Percentiles rank a stretch among this genome's conserved stretches.
Conservation (phyloP, 129 eudicot species). For the Scalesia atractyloides region DNA sequence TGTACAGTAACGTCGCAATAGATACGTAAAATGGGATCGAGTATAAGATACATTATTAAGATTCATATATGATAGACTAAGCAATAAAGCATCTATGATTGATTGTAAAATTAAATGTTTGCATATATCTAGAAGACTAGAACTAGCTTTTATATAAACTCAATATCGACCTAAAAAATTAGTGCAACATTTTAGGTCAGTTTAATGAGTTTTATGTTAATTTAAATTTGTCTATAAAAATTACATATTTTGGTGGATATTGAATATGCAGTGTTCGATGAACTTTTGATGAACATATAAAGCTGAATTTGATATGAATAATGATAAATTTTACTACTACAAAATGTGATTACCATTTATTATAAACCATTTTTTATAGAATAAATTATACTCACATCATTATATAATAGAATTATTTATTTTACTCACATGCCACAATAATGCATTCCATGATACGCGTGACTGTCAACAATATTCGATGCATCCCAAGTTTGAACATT, state of each 20-base stretch:
- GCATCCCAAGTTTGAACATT: conserved; percentile 13
- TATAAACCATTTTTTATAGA: background rate
- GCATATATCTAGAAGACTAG: too few species aligned
- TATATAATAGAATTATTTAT: background rate
- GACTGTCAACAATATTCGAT: conserved; percentile 8
- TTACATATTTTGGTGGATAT: background rate
- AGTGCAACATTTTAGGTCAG: background rate
- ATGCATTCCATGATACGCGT: conserved; percentile 15
- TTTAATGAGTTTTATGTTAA: background rate
- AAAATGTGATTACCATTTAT: background rate
- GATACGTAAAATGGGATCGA: too few species aligned
- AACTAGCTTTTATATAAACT: too few species aligned
- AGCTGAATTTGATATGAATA: background rate
- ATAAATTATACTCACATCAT: background rate
- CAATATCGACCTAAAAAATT: background rate
- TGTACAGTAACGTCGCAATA: too few species aligned
- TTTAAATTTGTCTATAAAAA: background rate
- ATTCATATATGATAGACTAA: too few species aligned
- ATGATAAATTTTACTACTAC: background rate
- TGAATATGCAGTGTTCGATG: background rate
- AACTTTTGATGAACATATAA: background rate
- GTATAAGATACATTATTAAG: too few species aligned
- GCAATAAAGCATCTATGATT: too few species aligned
- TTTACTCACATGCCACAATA: conserved; percentile 14
- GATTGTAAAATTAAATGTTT: too few species aligned